Evolutionary conservation across 441 rosid species (phyloP).

Genomic region (Arabidopsis lyrata): DNA sequence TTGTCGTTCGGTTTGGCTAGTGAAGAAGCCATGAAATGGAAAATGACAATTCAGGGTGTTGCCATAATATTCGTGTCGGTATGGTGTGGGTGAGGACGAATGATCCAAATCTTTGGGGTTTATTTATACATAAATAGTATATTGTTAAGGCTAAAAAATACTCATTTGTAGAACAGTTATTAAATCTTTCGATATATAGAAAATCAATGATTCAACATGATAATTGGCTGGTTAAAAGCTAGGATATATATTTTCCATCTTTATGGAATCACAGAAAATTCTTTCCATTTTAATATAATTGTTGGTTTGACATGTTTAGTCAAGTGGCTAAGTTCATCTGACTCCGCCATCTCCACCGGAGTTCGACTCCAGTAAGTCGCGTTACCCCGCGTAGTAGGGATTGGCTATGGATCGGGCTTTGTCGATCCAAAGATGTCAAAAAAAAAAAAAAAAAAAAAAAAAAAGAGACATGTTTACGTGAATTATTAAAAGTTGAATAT

Average conservation of each 20-base stretch:
- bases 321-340: too few species aligned
- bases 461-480: not conserved
- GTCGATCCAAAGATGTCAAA: too few species aligned
- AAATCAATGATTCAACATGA: not conserved
- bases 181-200: too few species aligned
- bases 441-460: too few species aligned
- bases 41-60: slow-evolving; percentile 3
- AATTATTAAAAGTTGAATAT: not conserved
- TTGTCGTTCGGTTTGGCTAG: slow-evolving; percentile 36
- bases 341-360: too few species aligned
- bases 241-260: not conserved
- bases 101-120: not conserved
- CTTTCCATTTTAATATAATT: not conserved
- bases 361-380: too few species aligned
- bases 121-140: slow-evolving; percentile 10
- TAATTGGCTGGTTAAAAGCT: slow-evolving; percentile 10
- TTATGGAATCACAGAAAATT: slow-evolving; percentile 19
- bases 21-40: slow-evolving; percentile 37
- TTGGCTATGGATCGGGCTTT: too few species aligned
- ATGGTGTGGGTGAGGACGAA: not conserved
- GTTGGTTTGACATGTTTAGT: not conserved
- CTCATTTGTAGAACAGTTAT: not conserved
- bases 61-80: slow-evolving; percentile 11
- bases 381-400: too few species aligned
- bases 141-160: not conserved